Evolutionary conservation across 2,329 filamentous ascomycete species (phyloP).

Genomic region (Coniella vitis): DNA sequence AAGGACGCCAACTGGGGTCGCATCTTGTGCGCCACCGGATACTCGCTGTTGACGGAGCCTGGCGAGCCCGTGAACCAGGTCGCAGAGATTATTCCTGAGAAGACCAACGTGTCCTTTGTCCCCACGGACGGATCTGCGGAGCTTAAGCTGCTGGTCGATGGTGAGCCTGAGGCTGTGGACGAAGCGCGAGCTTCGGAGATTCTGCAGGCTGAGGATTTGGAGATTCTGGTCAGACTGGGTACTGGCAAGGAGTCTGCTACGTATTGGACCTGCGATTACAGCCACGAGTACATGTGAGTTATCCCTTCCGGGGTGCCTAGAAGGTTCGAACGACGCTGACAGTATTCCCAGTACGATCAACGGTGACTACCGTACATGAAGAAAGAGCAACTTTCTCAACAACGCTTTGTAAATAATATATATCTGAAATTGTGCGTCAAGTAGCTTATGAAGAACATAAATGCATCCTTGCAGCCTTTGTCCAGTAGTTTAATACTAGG

Average conservation of each 20-base stretch:
- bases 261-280: constrained; percentile 84
- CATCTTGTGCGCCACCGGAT: constrained; percentile 90
- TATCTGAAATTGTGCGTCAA: no score
- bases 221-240: constrained; percentile 69
- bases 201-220: constrained; percentile 68
- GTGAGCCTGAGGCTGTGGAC: constrained; percentile 73
- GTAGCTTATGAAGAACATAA: no score
- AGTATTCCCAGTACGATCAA: constrained; percentile 41
- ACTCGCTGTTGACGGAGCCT: constrained; percentile 57
- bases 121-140: constrained; percentile 71
- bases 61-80: constrained; percentile 52
- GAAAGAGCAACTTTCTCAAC: background rate
- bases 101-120: constrained; percentile 72
- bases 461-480: no score
- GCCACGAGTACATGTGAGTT: constrained; percentile 63
- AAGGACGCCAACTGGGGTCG: constrained; percentile 98
- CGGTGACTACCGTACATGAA: constrained; percentile 58
- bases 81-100: constrained; percentile 57
- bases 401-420: no score
- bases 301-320: background rate
- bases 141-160: constrained; percentile 69
- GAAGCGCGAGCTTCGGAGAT: constrained; percentile 73
- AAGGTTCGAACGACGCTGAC: constrained; percentile 17
- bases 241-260: constrained; percentile 62
- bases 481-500: no score